Evolutionary conservation across 1,284 basidiomycete genomes (phyloP).

Genomic region (Cystobasidium sp.): DNA sequence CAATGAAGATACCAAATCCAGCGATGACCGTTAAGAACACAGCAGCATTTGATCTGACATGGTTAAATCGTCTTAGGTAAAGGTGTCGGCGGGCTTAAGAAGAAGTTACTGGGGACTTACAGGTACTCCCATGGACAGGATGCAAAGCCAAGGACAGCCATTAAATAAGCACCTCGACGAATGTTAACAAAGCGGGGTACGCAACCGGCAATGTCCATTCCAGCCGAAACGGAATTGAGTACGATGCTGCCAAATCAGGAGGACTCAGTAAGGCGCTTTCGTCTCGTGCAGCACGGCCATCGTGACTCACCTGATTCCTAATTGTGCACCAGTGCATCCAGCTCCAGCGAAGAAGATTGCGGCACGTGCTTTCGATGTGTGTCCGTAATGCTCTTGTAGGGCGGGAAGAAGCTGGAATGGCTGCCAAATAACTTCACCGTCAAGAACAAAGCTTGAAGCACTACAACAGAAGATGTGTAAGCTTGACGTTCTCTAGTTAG

Average conservation of each 20-base stretch:
- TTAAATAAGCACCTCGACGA: conserved; percentile 41
- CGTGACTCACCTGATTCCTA: conserved; percentile 7
- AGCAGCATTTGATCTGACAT: background rate
- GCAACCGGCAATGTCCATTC: conserved; percentile 53
- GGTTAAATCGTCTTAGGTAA: background rate
- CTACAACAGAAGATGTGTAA: background rate
- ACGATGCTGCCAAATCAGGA: conserved; percentile 1
- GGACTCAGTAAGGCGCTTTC: background rate
- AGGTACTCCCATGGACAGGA: conserved; percentile 39
- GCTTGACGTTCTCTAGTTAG: conserved; percentile 33
- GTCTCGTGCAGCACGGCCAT: no score
- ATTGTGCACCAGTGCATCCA: conserved; percentile 43
- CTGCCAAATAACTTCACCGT: conserved; percentile 48
- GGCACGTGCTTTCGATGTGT: conserved; percentile 50
- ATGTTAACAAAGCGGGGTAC: conserved; percentile 23
- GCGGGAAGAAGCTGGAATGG: conserved; percentile 50
- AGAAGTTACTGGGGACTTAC: background rate
- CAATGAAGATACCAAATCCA: conserved; percentile 36
- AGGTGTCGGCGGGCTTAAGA: background rate
- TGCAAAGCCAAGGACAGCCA: conserved; percentile 32
- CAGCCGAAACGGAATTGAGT: conserved; percentile 51
- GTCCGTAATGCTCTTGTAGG: conserved; percentile 52
- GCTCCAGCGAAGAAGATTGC: conserved; percentile 53
- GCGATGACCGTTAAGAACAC: conserved; percentile 33
- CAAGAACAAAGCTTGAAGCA: conserved; percentile 3